Evolutionary conservation across 305 asterid genomes (phyloP).

Genomic region (Fraxinus greggii): DNA sequence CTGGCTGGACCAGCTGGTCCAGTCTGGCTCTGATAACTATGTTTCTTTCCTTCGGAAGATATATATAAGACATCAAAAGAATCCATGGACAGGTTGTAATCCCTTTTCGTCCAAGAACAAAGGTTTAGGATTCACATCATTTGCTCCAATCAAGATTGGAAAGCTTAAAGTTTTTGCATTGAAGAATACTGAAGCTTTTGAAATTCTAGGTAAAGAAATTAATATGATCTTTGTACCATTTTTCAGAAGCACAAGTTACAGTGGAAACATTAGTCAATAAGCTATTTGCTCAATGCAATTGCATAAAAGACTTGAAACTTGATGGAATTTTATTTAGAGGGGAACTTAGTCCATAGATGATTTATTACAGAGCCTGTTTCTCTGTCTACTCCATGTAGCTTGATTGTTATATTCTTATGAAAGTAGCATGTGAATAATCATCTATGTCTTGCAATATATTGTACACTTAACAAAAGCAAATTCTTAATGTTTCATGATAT

Average conservation of each 20-base stretch:
- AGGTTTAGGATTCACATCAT: constrained; percentile 6
- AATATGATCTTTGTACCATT: background rate
- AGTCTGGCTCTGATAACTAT: background rate
- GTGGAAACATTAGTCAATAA: background rate
- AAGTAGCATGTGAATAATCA: background rate
- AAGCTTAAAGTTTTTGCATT: constrained; percentile 2
- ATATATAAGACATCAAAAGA: background rate
- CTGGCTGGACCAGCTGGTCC: background rate
- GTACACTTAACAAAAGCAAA: background rate
- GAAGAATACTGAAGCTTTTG: background rate
- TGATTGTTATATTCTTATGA: background rate
- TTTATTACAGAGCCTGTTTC: background rate
- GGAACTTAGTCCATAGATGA: background rate
- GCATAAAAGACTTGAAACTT: constrained; percentile 15
- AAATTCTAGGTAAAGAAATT: background rate
- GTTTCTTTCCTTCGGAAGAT: background rate
- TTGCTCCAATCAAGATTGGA: background rate
- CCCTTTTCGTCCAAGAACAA: background rate
- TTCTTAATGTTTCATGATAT: background rate
- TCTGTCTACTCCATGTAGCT: background rate
- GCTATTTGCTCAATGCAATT: constrained; percentile 2
- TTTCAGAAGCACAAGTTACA: constrained; percentile 13
- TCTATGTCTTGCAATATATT: background rate
- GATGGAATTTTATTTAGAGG: background rate
- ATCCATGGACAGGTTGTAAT: background rate